Conservation (phyloP, 1,284 basidiomycete species). For the Ustilago crameri region DNA sequence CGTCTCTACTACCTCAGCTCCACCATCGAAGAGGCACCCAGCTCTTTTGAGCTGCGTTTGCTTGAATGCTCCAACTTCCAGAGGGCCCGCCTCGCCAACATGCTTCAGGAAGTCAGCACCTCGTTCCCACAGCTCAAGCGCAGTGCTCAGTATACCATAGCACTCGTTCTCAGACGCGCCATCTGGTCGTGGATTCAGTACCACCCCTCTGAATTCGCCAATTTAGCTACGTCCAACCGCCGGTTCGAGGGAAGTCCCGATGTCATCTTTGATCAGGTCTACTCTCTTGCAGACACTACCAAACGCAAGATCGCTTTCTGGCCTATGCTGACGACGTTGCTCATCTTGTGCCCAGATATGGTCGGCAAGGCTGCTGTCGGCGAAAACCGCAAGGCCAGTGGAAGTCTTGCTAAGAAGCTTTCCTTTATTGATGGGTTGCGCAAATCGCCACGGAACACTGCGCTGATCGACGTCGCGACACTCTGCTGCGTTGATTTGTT, state of each 20-base stretch:
- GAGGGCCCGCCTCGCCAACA: conserved; percentile 62
- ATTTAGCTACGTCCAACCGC: conserved; percentile 72
- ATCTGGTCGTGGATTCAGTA: conserved; percentile 93
- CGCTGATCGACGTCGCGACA: conserved; percentile 75
- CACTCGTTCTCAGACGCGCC: conserved; percentile 79
- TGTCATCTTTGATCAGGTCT: conserved; percentile 66
- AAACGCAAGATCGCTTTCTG: conserved; percentile 76
- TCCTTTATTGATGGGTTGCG: conserved; percentile 69
- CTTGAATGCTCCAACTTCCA: conserved; percentile 71
- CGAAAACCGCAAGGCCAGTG: conserved; percentile 64
- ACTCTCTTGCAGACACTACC: conserved; percentile 68
- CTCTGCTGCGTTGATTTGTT: conserved; percentile 84
- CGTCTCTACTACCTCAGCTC: conserved; percentile 77
- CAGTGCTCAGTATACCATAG: conserved; percentile 79
- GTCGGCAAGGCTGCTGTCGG: conserved; percentile 71
- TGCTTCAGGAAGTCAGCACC: conserved; percentile 77
- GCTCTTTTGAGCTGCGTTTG: conserved; percentile 79
- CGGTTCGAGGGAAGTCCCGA: conserved; percentile 67
- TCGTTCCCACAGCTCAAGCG: conserved; percentile 84
- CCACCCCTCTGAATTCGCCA: conserved; percentile 83
- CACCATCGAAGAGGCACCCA: conserved; percentile 71
- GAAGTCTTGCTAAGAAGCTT: conserved; percentile 69
- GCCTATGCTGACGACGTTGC: conserved; percentile 82
- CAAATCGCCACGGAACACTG: conserved; percentile 56
- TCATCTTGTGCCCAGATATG: conserved; percentile 82